These are phyloP conservation scores for Triticum dicoccoides DNA, from an alignment of 176 grass and related monocot species.

Conservation along the genomic window DNA sequence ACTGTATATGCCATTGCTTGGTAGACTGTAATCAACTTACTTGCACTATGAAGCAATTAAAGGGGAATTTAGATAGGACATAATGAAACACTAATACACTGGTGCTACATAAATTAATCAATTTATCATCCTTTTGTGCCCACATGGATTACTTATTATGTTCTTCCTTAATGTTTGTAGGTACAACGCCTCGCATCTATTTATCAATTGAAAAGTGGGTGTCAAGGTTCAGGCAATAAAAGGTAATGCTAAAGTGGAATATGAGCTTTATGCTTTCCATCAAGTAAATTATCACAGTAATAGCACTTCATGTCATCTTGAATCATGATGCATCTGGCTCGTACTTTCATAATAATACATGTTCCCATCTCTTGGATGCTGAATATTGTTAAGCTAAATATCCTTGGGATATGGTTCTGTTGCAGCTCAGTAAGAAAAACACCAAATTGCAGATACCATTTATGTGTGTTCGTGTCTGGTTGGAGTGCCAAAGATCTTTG, in stretches of 20 bases:
- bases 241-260: constrained; percentile 42
- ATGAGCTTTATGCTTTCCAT: neutral
- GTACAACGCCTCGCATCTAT: constrained; percentile 83
- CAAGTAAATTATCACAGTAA: neutral
- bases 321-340: neutral
- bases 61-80: neutral
- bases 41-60: neutral
- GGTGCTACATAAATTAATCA: neutral
- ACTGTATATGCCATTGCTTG: neutral
- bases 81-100: neutral
- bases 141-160: neutral
- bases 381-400: constrained; percentile 3
- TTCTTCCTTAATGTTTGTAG: constrained; percentile 44
- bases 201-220: constrained; percentile 73
- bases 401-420: neutral
- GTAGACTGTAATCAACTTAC: neutral
- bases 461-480: neutral
- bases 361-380: neutral
- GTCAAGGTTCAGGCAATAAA: constrained; percentile 94
- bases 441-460: constrained; percentile 12
- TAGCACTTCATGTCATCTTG: neutral
- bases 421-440: neutral
- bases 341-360: neutral
- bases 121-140: neutral
- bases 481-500: neutral